These are phyloP conservation scores for Alternaria triticina DNA, from an alignment of 2,329 filamentous ascomycete genomes.

Conservation along the genomic window DNA sequence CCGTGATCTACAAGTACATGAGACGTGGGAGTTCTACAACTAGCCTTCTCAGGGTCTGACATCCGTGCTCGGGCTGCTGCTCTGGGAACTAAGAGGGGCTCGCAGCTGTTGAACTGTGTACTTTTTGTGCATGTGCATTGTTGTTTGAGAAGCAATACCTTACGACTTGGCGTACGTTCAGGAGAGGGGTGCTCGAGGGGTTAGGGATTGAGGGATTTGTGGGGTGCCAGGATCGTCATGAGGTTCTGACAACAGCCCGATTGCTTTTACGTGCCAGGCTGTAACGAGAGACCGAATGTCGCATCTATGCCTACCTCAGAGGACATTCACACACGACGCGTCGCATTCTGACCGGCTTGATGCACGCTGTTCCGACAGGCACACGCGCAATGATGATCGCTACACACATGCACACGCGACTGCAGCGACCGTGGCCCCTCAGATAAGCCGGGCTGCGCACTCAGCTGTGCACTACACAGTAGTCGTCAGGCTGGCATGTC, in stretches of 20 bases:
- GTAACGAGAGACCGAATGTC: not conserved
- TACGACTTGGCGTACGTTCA: not conserved
- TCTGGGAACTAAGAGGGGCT: not conserved
- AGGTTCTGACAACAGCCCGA: not conserved
- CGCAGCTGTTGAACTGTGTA: constrained; percentile 3
- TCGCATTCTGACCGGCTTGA: not conserved
- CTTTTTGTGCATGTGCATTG: constrained; percentile 6
- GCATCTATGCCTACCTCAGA: not conserved
- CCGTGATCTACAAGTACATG: not conserved
- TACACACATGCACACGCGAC: constrained; percentile 5
- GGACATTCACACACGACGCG: not conserved
- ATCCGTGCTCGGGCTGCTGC: not conserved
- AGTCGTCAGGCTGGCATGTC: not conserved
- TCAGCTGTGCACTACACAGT: not conserved
- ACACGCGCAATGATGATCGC: constrained; percentile 1
- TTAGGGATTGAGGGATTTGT: not conserved
- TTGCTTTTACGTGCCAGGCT: constrained; percentile 3
- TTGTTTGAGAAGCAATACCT: constrained; percentile 6
- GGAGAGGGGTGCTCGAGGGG: not conserved
- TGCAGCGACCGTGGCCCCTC: constrained; percentile 3
- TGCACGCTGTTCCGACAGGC: constrained; percentile 2
- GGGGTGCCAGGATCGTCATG: not conserved
- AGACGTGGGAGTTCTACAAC: not conserved
- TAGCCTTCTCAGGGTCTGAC: not conserved
- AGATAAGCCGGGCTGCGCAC: constrained; percentile 9